Conservation (phyloP, 2,329 filamentous ascomycete species). For the Fusarium irregulare region DNA sequence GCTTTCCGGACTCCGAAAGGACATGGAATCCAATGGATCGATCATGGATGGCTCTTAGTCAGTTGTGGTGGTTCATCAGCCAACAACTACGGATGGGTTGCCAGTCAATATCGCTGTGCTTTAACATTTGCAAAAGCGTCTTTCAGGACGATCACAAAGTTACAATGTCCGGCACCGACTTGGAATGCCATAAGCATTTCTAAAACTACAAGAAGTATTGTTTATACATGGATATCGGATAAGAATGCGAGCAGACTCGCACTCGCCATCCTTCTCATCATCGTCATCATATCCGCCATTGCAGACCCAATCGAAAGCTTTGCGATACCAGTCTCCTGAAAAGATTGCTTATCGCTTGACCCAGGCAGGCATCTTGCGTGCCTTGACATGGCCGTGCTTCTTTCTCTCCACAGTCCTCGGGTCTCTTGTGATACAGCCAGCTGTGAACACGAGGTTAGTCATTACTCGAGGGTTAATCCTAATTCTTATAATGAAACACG, state of each 20-base stretch:
- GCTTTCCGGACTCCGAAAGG: conserved; percentile 2
- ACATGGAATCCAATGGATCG: conserved; percentile 7
- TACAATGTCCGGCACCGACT: conserved; percentile 17
- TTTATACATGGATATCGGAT: conserved; percentile 42
- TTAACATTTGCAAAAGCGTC: conserved; percentile 1
- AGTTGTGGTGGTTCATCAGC: background rate
- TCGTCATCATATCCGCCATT: conserved; percentile 31
- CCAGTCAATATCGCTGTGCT: background rate
- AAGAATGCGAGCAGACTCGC: conserved; percentile 23
- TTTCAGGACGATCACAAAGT: conserved; percentile 15
- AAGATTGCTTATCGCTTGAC: conserved; percentile 76
- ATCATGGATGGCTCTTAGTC: conserved; percentile 7
- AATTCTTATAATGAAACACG: conserved; percentile 51
- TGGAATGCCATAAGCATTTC: conserved; percentile 32
- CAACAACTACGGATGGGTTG: background rate
- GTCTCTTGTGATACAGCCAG: conserved; percentile 92
- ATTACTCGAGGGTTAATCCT: conserved; percentile 24
- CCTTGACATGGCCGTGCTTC: conserved; percentile 96
- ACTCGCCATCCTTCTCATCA: conserved; percentile 36
- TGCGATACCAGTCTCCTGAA: conserved; percentile 19
- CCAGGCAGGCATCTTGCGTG: conserved; percentile 98
- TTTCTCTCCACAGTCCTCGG: conserved; percentile 95
- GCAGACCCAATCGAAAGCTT: conserved; percentile 29
- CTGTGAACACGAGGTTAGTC: conserved; percentile 67
- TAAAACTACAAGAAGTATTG: conserved; percentile 47